Conservation (phyloP, 129 eudicot species). For the Silybum marianum region DNA sequence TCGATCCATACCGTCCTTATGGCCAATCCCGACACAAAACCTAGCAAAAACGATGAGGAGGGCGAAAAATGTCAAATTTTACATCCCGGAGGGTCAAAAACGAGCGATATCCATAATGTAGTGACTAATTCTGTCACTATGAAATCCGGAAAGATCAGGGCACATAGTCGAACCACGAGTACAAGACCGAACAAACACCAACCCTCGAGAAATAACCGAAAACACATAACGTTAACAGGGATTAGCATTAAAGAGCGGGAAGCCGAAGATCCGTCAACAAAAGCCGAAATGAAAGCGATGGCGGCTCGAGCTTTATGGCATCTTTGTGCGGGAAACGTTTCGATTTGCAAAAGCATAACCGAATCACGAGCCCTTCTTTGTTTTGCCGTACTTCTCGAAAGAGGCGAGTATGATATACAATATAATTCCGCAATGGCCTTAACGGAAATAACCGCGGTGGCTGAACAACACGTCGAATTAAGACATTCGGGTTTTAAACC, state of each 20-base stretch:
- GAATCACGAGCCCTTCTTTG: slow-evolving; percentile 68
- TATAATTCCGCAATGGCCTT: slow-evolving; percentile 58
- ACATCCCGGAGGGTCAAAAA: slow-evolving; percentile 21
- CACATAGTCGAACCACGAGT: not conserved
- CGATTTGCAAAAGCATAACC: slow-evolving; percentile 51
- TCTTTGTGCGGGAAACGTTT: slow-evolving; percentile 46
- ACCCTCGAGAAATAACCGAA: slow-evolving; percentile 7
- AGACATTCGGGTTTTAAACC: slow-evolving; percentile 61
- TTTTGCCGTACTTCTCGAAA: slow-evolving; percentile 55
- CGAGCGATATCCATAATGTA: slow-evolving; percentile 39
- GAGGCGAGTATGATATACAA: slow-evolving; percentile 54
- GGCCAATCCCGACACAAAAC: slow-evolving; percentile 27
- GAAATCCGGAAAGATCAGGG: slow-evolving; percentile 5
- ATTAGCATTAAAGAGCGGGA: slow-evolving; percentile 52
- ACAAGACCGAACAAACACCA: not conserved
- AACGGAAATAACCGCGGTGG: slow-evolving; percentile 58
- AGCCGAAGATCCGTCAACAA: slow-evolving; percentile 50
- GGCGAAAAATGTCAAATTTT: slow-evolving; percentile 14
- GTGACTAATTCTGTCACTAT: slow-evolving; percentile 35
- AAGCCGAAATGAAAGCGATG: slow-evolving; percentile 71
- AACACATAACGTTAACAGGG: slow-evolving; percentile 33
- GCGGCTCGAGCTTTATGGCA: slow-evolving; percentile 63
- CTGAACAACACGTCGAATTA: slow-evolving; percentile 50
- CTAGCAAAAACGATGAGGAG: slow-evolving; percentile 5
- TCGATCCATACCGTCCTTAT: slow-evolving; percentile 43